Base-by-base conservation (phyloP, 1,284 basidiomycete species). In the Fomitopsis pinicola region DNA sequence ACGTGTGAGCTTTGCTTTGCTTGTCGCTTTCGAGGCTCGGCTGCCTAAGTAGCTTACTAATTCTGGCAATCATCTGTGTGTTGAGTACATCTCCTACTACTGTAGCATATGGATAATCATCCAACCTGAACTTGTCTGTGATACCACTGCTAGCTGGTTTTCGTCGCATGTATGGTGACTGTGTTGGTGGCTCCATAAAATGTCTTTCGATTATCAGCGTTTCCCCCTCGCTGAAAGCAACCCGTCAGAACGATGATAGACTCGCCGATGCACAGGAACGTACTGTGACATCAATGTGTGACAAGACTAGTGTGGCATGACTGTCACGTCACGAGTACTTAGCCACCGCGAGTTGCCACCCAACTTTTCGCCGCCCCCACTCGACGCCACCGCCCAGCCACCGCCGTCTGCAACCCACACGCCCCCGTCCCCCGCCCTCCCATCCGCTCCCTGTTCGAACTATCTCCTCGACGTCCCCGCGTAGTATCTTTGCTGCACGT, bases 331-430 rank as follows among this genome's bases (percentile, higher is more conserved):
- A 54, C 52, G 52, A 26, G 35, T 54, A 54, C 52, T 54, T 58
- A 46, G 60, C 60, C 60, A 62, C 61, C 57, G 55, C 42, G 53
- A 60, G 38, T 63, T 63, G 62, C 56, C 59, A 63, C 59, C 62
- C 59, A 60, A 60, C 56, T 58, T 57, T 60, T 59, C 62, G 62
- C 62, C 62, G 62, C 62, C 59, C 55, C 50, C 53, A 60, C 61
- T 60, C 57, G 58, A 60, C 53, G 60, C 63, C 64, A 63, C 60
- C 55, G 62, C 55, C 53, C 63, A 62, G 65, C 68, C 67, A 67
- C 68, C 56, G 60, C 60, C 59, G 67, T 62, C 52, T 28, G 52
- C 36, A 38, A 53, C 52, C 17, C 30, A 54, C 33, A 62, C 64
- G 59, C 59, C 53, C 64, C 52, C 59, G 38, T 28, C 65, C 63